A percentile compares a stretch with the other conserved stretches of the same genome.
Evolutionary conservation across 139 green algal species (phyloP).

Genomic region (Picochlorum sp.): DNA sequence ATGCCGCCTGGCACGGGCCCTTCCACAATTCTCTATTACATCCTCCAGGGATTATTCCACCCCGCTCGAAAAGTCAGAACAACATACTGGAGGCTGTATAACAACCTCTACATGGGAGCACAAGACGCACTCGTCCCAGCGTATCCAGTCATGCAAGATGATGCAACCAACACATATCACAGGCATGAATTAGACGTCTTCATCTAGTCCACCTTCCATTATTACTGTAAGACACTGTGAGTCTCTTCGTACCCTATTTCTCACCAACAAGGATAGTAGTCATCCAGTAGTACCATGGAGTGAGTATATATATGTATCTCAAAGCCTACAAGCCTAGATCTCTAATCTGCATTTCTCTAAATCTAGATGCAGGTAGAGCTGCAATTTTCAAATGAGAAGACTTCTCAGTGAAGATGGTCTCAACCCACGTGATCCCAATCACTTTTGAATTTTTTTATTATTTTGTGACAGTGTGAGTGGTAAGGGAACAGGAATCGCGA

Average conservation of each 20-base stretch:
- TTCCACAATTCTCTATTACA: slow-evolving; percentile 78
- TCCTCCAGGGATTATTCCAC: slow-evolving; percentile 90
- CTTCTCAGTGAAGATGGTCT: too few species aligned
- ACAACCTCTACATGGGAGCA: slow-evolving; percentile 93
- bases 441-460: too few species aligned
- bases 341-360: too few species aligned
- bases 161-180: slow-evolving; percentile 70
- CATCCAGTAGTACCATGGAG: too few species aligned
- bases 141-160: slow-evolving; percentile 71
- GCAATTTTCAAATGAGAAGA: too few species aligned
- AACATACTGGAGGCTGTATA: slow-evolving; percentile 97
- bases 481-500: background rate
- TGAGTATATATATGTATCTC: too few species aligned
- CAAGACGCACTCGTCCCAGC: slow-evolving; percentile 80
- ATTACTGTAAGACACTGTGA: background rate
- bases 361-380: too few species aligned
- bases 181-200: slow-evolving; percentile 91
- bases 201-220: slow-evolving; percentile 37
- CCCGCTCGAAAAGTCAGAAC: slow-evolving; percentile 83
- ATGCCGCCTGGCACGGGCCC: slow-evolving; percentile 81
- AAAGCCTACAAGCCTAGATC: too few species aligned
- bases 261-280: too few species aligned
- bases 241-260: background rate
- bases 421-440: too few species aligned
- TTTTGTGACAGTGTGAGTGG: too few species aligned